phyloP scores from a whole-genome alignment of 345 rosid species.

The Luvunga scandens region DNA sequence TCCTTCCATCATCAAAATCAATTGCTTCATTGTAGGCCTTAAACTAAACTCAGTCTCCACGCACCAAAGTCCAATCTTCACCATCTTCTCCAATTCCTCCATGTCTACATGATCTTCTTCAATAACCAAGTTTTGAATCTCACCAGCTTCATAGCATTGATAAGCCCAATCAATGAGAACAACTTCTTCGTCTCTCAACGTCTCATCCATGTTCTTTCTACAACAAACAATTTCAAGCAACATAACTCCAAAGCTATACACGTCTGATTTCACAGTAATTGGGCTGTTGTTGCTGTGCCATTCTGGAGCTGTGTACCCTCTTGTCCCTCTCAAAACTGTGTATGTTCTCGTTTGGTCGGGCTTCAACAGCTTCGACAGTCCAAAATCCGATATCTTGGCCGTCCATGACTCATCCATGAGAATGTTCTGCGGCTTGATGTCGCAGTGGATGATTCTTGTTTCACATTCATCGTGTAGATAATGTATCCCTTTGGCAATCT shows the following conservation, averaged over 20 bases:
- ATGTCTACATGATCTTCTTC: neutral
- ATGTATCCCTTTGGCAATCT: slow-evolving; percentile 1
- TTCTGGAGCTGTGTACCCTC: neutral
- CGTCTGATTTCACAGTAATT: slow-evolving; percentile 12
- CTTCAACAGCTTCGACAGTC: neutral
- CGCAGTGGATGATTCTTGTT: slow-evolving; percentile 9
- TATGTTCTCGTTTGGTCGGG: slow-evolving; percentile 18
- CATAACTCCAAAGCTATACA: neutral
- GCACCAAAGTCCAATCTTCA: neutral
- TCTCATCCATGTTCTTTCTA: neutral
- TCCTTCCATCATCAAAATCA: slow-evolving; percentile 1
- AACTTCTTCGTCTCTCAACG: neutral
- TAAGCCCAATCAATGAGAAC: neutral
- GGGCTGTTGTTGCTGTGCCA: slow-evolving; percentile 2
- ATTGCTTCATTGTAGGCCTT: neutral
- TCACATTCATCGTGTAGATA: slow-evolving; percentile 15
- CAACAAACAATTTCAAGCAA: slow-evolving; percentile 7
- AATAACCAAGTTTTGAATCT: neutral
- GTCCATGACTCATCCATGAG: slow-evolving; percentile 1
- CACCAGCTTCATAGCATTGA: neutral
- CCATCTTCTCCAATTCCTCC: neutral
- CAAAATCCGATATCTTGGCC: slow-evolving; percentile 9
- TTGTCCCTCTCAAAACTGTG: neutral
- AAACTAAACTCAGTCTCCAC: neutral
- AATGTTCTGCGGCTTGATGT: slow-evolving; percentile 8